A percentile compares a stretch with the other conserved stretches of the same genome.
Conservation (phyloP, 768 basidiomycete species). For the Candolleomyces efflorescens region DNA sequence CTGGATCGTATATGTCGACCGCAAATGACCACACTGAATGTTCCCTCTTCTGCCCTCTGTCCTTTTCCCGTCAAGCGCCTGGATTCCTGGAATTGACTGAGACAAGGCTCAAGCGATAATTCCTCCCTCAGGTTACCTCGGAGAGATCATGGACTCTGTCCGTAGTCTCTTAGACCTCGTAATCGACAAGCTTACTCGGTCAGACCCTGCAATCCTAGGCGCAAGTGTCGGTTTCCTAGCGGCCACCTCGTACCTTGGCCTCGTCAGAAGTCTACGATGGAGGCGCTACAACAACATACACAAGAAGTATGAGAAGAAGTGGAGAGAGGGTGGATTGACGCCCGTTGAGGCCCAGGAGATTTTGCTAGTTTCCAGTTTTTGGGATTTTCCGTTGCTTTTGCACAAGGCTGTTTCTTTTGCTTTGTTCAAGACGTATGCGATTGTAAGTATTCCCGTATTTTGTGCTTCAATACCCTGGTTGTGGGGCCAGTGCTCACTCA, state of each 20-base stretch:
- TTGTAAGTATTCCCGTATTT: constrained; percentile 27
- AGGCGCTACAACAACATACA: constrained; percentile 39
- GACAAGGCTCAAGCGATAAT: no score
- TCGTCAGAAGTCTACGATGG: constrained; percentile 39
- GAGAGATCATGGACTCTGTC: no score
- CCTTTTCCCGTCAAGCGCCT: no score
- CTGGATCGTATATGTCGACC: no score
- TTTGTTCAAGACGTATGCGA: constrained; percentile 49
- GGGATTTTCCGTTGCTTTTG: constrained; percentile 43
- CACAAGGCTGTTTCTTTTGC: constrained; percentile 42
- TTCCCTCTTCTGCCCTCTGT: no score
- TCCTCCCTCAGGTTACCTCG: no score
- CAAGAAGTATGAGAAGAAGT: constrained; percentile 32
- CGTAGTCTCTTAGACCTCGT: no score
- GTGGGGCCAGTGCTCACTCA: not conserved
- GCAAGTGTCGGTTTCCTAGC: no score
- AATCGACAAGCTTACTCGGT: no score
- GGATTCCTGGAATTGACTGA: no score
- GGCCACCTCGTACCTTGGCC: constrained; percentile 13
- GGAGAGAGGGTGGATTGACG: constrained; percentile 28
- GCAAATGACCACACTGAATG: no score
- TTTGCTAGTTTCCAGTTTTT: constrained; percentile 26
- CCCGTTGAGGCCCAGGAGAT: constrained; percentile 45
- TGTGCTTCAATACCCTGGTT: not conserved
- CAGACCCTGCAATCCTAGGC: no score